phyloP scores from a whole-genome alignment of 2,329 filamentous ascomycete genomes.

The Trichoderma sp. region DNA sequence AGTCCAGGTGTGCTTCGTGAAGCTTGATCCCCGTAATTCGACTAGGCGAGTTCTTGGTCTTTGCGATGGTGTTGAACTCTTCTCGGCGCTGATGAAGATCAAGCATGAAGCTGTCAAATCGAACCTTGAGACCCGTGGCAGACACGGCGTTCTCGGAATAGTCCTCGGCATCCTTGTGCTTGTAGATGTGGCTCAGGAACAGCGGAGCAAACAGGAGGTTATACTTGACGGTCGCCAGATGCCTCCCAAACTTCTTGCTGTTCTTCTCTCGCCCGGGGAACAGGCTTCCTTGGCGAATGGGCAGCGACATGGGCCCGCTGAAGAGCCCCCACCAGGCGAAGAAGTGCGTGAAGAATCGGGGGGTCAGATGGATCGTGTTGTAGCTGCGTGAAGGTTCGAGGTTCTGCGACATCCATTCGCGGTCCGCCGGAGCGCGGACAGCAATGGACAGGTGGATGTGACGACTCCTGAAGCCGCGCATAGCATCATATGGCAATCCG shows the following conservation, averaged over 20 bases:
- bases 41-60: conserved; percentile 73
- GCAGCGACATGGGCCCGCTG: conserved; percentile 89
- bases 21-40: conserved; percentile 94
- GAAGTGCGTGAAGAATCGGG: conserved; percentile 97
- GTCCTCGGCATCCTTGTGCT: conserved; percentile 94
- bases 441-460: conserved; percentile 96
- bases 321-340: conserved; percentile 98
- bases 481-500: conserved; percentile 77
- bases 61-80: conserved; percentile 81
- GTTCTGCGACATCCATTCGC: conserved; percentile 80
- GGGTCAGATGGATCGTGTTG: conserved; percentile 92
- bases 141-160: conserved; percentile 75
- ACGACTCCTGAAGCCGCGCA: conserved; percentile 91
- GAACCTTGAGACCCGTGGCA: conserved; percentile 93
- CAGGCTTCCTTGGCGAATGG: conserved; percentile 85
- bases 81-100: conserved; percentile 94
- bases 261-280: conserved; percentile 95
- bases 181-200: conserved; percentile 96
- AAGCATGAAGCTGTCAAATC: conserved; percentile 95
- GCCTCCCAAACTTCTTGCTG: conserved; percentile 96
- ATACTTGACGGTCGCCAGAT: conserved; percentile 98
- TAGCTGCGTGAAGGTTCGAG: conserved; percentile 82
- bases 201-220: conserved; percentile 88
- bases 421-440: conserved; percentile 80
- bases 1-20: conserved; percentile 89